Base-by-base conservation (phyloP, 805 yeast species). In the Saccharomycopsis synnaedendra region DNA sequence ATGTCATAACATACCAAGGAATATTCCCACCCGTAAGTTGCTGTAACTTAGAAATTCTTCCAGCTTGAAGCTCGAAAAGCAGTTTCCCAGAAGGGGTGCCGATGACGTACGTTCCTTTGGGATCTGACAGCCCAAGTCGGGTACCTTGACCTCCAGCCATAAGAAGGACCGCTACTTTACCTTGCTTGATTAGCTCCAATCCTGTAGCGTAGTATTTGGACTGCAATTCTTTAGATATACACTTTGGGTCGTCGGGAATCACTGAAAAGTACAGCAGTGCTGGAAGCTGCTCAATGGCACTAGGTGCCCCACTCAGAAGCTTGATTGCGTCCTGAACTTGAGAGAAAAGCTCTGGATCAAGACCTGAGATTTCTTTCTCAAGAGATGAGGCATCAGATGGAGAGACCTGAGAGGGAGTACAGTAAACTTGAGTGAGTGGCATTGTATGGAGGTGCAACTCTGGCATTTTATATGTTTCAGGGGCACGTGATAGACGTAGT, bases 121-220 rank as follows among this genome's bases (percentile, higher is more conserved):
- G 99, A 30, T 69, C 77, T 3, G 79, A 68, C 1, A 96, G 87
- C 1, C 98, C 98, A 47, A 93, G 70, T 53, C 99, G 74, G 5
- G 97, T 85, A 33, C 99, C 99, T 64, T 93, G 98, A 44, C 99
- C 99, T 48, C 99, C 99, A 8, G 99, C 97, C 85, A 93, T 82
- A 45, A 93, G 70, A 40, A 93, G 71, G 4, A 93, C 90, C 34
- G 87, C 98, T 29, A 90, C 97, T 58, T 83, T 76, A 54, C 82
- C 82, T 9, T 69, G 63, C 11, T 75, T 63, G 46, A 93, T 81
- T 32, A 90, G 84, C 30, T 76, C 67, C 11, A 81, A 63, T 9
- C 98, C 99, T 10, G 66, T 39, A 3, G 63, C 48, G 28, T 57
- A 55, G 77, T 82, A 82, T 9, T 56, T 40, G 4, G 52, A 54